These are phyloP conservation scores for Oxytropis ochrocephala DNA, from an alignment of 306 rosid species.

Conservation along the genomic window DNA sequence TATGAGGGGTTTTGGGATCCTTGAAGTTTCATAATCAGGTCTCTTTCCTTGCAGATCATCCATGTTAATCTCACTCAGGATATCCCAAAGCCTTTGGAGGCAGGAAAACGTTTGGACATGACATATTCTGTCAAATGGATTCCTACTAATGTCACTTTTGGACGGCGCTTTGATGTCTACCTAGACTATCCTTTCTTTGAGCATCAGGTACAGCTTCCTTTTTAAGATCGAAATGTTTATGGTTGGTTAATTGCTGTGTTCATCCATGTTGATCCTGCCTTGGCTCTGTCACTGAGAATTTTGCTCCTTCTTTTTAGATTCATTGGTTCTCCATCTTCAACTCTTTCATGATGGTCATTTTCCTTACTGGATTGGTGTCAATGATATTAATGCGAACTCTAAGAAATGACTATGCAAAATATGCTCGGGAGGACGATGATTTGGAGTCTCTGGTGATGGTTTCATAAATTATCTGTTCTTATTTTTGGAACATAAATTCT, in stretches of 20 bases:
- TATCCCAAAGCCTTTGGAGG: conserved; percentile 67
- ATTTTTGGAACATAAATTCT: neutral
- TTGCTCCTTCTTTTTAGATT: conserved; percentile 51
- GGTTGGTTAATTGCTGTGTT: conserved; percentile 2
- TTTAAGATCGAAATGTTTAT: neutral
- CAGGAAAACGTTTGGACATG: conserved; percentile 59
- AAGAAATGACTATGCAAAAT: conserved; percentile 98
- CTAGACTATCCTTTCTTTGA: conserved; percentile 97
- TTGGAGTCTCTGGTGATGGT: conserved; percentile 84
- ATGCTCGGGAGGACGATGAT: conserved; percentile 98
- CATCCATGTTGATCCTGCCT: neutral
- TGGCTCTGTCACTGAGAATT: conserved; percentile 14
- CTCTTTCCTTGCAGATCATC: conserved; percentile 59
- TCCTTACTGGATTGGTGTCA: conserved; percentile 97
- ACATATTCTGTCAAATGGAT: conserved; percentile 88
- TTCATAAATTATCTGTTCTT: conserved; percentile 8
- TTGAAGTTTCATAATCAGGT: conserved; percentile 12
- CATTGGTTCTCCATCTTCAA: conserved; percentile 99
- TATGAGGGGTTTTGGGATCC: conserved; percentile 3
- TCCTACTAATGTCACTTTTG: conserved; percentile 70
- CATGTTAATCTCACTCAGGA: conserved; percentile 93
- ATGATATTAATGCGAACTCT: conserved; percentile 99
- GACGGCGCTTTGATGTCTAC: conserved; percentile 94
- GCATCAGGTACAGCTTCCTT: conserved; percentile 59
- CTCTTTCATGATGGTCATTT: conserved; percentile 99